These are phyloP conservation scores for Hordeum pubiflorum DNA, from an alignment of 202 grass and related monocot genomes.

Conservation along the genomic window DNA sequence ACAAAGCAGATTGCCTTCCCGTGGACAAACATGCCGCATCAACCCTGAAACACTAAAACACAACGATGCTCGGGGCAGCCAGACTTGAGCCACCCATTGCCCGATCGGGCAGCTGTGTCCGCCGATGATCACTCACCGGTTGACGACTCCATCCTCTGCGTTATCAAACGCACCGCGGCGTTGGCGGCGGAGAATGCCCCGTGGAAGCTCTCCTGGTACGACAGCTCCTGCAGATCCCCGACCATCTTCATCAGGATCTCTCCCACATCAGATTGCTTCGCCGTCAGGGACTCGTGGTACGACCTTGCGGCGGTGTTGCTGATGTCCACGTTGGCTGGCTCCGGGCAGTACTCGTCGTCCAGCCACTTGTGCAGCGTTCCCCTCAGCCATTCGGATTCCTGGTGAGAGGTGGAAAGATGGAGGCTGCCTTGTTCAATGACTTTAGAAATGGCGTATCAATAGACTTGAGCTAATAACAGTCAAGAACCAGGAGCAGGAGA, in stretches of 20 bases:
- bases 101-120: neutral
- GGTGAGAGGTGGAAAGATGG: neutral
- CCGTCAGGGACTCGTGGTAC: conserved; percentile 47
- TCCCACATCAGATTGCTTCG: conserved; percentile 58
- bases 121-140: neutral
- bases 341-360: conserved; percentile 77
- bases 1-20: neutral
- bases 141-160: conserved; percentile 40
- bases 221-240: conserved; percentile 57
- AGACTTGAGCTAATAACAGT: too few species aligned
- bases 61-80: neutral
- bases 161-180: conserved; percentile 62
- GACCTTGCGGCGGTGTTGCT: conserved; percentile 64
- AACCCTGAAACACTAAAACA: neutral
- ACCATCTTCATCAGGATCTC: conserved; percentile 80
- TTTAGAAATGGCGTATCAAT: too few species aligned
- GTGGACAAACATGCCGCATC: neutral
- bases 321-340: conserved; percentile 77
- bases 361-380: conserved; percentile 75
- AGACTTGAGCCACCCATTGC: neutral
- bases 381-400: conserved; percentile 96
- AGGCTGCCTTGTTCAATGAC: neutral
- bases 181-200: conserved; percentile 80
- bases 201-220: conserved; percentile 77
- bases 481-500: too few species aligned